Percentiles rank a stretch among this genome's conserved stretches.
These are phyloP conservation scores for Hibiscus mutabilis DNA, from an alignment of 345 rosid genomes.

Conservation along the genomic window DNA sequence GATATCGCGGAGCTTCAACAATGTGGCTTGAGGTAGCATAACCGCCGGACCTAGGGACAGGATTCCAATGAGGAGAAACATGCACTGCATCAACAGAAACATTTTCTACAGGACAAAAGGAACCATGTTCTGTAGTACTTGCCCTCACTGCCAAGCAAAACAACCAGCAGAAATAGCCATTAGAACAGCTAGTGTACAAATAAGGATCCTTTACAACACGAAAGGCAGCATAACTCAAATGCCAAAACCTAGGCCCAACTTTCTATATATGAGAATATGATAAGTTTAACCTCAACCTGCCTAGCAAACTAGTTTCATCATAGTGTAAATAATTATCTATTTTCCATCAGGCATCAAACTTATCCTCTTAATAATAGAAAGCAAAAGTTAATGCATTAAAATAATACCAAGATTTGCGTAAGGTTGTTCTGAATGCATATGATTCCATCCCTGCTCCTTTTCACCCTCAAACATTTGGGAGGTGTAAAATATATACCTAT, in stretches of 20 bases:
- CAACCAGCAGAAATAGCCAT: constrained; percentile 4
- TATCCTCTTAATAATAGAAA: not conserved
- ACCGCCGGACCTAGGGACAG: constrained; percentile 47
- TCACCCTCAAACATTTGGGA: constrained; percentile 51
- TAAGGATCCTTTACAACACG: not conserved
- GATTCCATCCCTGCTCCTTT: constrained; percentile 63
- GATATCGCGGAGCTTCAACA: constrained; percentile 34
- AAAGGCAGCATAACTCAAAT: not conserved
- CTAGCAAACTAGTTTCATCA: not conserved
- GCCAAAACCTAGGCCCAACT: not conserved
- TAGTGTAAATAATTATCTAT: not conserved
- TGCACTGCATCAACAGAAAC: constrained; percentile 39
- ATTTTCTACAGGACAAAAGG: constrained; percentile 50
- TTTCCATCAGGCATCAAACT: not conserved
- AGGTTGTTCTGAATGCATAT: constrained; percentile 49
- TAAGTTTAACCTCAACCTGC: not conserved
- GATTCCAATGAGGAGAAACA: constrained; percentile 50
- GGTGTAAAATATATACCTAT: constrained; percentile 44
- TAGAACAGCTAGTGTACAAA: not conserved
- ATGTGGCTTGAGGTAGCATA: constrained; percentile 35
- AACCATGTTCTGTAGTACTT: constrained; percentile 38
- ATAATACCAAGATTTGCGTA: constrained; percentile 41
- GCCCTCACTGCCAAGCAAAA: constrained; percentile 39
- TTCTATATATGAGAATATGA: not conserved
- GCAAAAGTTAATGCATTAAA: not conserved